phyloP scores from a whole-genome alignment of 176 grass and related monocot species.

The Zea mays region DNA sequence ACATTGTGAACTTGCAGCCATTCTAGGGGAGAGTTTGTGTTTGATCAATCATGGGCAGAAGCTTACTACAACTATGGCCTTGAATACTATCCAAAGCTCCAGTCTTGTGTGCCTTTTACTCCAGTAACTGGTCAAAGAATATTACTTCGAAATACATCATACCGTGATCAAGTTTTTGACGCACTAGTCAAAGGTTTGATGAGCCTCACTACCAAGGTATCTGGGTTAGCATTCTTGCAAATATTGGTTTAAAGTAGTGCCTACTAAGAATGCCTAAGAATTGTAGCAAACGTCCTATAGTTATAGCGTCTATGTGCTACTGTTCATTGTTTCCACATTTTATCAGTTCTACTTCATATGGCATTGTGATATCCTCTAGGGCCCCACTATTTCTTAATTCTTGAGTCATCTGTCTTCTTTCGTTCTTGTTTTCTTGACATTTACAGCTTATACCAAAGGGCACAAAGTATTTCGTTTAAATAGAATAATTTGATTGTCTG shows the following conservation, averaged over 20 bases:
- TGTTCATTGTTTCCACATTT: neutral
- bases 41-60: constrained; percentile 93
- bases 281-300: constrained; percentile 9
- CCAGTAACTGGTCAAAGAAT: constrained; percentile 95
- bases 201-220: constrained; percentile 78
- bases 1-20: constrained; percentile 74
- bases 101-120: constrained; percentile 94
- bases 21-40: constrained; percentile 95
- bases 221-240: constrained; percentile 9
- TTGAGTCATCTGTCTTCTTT: neutral
- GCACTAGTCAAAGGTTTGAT: constrained; percentile 78
- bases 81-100: constrained; percentile 90
- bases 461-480: constrained; percentile 23
- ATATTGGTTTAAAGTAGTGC: constrained; percentile 7
- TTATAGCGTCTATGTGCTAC: neutral
- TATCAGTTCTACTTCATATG: constrained; percentile 17
- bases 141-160: constrained; percentile 71
- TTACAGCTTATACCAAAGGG: neutral
- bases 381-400: neutral
- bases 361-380: constrained; percentile 1
- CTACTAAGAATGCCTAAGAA: constrained; percentile 5
- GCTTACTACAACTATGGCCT: constrained; percentile 89
- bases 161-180: constrained; percentile 75
- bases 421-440: constrained; percentile 2
- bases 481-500: constrained; percentile 4